Evolutionary conservation across 1,284 basidiomycete species (phyloP), one percentile per base, ranked within the genome.

Genomic region (Leccinum ponderosum): DNA sequence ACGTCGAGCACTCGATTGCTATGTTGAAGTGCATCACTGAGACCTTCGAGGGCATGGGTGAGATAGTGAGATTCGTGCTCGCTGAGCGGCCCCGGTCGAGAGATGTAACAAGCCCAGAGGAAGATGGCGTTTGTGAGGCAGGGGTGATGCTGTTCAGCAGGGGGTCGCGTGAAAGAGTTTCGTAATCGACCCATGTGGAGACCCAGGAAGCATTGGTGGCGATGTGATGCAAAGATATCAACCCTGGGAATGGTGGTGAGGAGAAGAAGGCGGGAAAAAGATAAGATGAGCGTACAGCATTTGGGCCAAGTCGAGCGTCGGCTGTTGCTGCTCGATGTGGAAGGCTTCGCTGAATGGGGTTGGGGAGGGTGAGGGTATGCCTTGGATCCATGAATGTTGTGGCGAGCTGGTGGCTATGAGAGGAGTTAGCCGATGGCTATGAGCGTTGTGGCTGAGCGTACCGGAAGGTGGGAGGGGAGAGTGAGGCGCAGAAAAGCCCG

Each of bases 51-150:
- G 6, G 87, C 77, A 54, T 83, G 81, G 6, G 76, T 76, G 58
- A 91, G 83, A 69, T 89, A 91, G 59, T 85, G 81, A 15, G 83
- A 80, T 74, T 92, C 89, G 67, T 90, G 85, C 57, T 86, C 83
- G 66, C 82, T 83, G 12, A 90, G 77, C 3, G 84, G 81, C 39
- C 84, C 86, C 11, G 88, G 85, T 25, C 89, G 81, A 15, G 89
- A 90, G 51, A 91, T 81, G 70, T 87, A 90, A 71, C 89, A 91
- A 1, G 89, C 87, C 87, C 90, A 91, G 4, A 92, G 81, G 71
- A 86, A 92, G 67, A 92, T 87, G 61, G 89, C 81, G 69, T 91
- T 90, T 81, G 90, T 85, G 11, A 93, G 80, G 52, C 82, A 85
- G 7, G 90, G 86, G 67, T 92, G 90, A 27, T 83, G 83, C 59